These are phyloP conservation scores for Hypoxylon cercidicola DNA, from an alignment of 495 filamentous ascomycete species.

Conservation along the genomic window DNA sequence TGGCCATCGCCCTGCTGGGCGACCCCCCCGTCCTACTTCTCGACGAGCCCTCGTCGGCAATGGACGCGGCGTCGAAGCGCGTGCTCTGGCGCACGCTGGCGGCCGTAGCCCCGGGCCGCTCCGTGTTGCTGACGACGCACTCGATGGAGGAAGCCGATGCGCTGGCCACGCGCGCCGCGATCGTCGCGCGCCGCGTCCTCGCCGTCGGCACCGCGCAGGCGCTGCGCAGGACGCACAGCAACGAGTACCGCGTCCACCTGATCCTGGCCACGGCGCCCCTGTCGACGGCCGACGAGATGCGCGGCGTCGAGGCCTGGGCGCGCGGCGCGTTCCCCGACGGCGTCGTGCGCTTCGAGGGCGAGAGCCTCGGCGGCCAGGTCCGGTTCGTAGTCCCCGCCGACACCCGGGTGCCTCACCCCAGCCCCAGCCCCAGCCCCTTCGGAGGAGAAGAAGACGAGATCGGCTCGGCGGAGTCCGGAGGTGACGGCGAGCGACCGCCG, in stretches of 20 bases:
- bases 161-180: conserved; percentile 68
- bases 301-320: conserved; percentile 66
- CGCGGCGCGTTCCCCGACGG: conserved; percentile 61
- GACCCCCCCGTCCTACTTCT: conserved; percentile 72
- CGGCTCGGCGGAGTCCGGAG: conserved; percentile 24
- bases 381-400: conserved; percentile 70
- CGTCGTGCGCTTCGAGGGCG: conserved; percentile 65
- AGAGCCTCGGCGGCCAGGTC: conserved; percentile 76
- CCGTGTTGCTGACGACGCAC: conserved; percentile 69
- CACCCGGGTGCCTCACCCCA: conserved; percentile 7
- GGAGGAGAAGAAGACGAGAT: conserved; percentile 1
- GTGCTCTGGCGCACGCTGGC: conserved; percentile 70
- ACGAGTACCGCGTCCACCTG: conserved; percentile 69
- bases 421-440: background rate
- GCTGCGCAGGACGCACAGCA: conserved; percentile 62
- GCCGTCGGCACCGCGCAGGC: conserved; percentile 67
- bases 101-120: conserved; percentile 60
- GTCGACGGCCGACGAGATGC: conserved; percentile 68
- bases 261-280: conserved; percentile 71
- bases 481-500: too few species aligned
- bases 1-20: conserved; percentile 75
- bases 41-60: conserved; percentile 69
- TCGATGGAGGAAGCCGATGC: conserved; percentile 76
- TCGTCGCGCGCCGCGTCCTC: conserved; percentile 68
- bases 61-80: conserved; percentile 72